phyloP scores from a whole-genome alignment of 1,284 basidiomycete genomes.

The Tranzscheliella williamsii region DNA sequence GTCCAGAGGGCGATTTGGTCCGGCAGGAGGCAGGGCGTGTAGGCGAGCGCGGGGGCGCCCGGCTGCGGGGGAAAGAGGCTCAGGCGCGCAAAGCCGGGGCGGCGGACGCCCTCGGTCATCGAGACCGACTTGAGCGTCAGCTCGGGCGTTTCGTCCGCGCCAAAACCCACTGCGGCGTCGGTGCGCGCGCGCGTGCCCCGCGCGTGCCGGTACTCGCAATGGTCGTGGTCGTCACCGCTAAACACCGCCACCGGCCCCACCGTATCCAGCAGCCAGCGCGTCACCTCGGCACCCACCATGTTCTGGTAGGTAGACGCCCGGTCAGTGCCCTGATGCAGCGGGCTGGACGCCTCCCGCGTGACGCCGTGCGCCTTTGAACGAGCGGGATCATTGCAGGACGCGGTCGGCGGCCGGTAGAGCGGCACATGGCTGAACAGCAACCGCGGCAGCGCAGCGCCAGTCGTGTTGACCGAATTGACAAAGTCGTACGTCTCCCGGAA shows the following conservation, averaged over 20 bases:
- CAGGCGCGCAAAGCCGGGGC: slow-evolving; percentile 48
- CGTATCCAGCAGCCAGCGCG: slow-evolving; percentile 30
- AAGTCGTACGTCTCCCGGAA: slow-evolving; percentile 36
- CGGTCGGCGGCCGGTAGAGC: slow-evolving; percentile 19
- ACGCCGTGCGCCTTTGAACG: slow-evolving; percentile 30
- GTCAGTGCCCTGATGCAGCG: slow-evolving; percentile 44
- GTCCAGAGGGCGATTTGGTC: slow-evolving; percentile 52
- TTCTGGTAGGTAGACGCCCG: slow-evolving; percentile 47
- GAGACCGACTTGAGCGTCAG: slow-evolving; percentile 52
- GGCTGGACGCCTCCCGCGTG: slow-evolving; percentile 24
- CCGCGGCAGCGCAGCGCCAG: slow-evolving; percentile 12
- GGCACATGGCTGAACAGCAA: slow-evolving; percentile 51
- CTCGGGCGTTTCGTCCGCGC: slow-evolving; percentile 26
- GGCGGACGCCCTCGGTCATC: slow-evolving; percentile 48
- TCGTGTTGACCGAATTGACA: slow-evolving; percentile 24
- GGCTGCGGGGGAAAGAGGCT: slow-evolving; percentile 12
- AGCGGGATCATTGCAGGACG: slow-evolving; percentile 23
- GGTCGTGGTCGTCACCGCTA: slow-evolving; percentile 55
- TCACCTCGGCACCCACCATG: slow-evolving; percentile 28
- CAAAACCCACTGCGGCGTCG: slow-evolving; percentile 11
- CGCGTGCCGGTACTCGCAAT: slow-evolving; percentile 50
- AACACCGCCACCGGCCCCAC: slow-evolving; percentile 43
- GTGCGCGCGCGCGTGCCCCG: neutral
- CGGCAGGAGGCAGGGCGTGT: slow-evolving; percentile 46
- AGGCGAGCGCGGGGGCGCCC: slow-evolving; percentile 10